Evolutionary conservation across 805 yeast species (phyloP).

Genomic region (Brettanomyces sp.): DNA sequence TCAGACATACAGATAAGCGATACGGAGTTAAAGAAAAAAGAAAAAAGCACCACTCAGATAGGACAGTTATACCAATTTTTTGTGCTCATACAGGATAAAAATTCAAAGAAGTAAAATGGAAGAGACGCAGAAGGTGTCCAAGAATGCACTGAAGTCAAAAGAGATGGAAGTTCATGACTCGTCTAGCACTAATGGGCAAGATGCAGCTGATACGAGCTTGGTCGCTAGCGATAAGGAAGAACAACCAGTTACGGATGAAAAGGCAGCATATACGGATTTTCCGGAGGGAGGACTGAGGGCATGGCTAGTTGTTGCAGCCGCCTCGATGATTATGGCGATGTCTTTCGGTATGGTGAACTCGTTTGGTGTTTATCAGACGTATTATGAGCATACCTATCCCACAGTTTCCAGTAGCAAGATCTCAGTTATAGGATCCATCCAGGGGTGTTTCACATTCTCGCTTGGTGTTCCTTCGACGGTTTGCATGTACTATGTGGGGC

Average conservation of each 20-base stretch:
- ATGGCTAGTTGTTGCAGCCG: constrained; percentile 45
- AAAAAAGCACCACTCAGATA: no score
- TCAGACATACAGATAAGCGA: no score
- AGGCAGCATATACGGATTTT: background rate
- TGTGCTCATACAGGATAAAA: no score
- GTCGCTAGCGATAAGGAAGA: no score
- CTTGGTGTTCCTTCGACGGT: constrained; percentile 41
- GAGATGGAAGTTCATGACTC: background rate
- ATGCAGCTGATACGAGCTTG: background rate
- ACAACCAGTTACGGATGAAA: no score
- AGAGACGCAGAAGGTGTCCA: no score
- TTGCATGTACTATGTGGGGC: constrained; percentile 32
- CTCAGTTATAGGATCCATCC: constrained; percentile 46
- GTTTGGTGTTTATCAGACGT: constrained; percentile 49
- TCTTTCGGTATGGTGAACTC: constrained; percentile 54
- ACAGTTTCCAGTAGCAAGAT: constrained; percentile 36
- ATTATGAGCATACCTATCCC: constrained; percentile 33
- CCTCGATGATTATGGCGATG: constrained; percentile 34
- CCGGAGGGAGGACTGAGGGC: constrained; percentile 41
- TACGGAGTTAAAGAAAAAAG: no score
- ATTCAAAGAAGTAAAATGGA: no score
- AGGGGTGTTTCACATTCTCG: constrained; percentile 34
- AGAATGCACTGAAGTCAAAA: background rate
- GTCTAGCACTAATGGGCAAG: background rate
- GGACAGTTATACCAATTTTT: no score